Conservation (phyloP, 345 rosid species). For the Cochlearia excelsa region DNA sequence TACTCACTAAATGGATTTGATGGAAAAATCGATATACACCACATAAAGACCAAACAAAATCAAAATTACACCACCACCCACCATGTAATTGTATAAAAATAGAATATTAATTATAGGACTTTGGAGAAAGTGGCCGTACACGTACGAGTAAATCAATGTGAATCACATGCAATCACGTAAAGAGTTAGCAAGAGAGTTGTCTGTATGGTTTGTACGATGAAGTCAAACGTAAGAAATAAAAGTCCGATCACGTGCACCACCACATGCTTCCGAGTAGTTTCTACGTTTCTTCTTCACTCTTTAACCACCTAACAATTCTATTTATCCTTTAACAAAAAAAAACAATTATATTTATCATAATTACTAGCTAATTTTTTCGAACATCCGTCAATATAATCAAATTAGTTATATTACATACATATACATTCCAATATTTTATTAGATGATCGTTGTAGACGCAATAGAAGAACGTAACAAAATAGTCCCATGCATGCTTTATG, state of each 20-base stretch:
- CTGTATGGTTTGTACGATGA: constrained; percentile 10
- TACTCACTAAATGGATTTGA: too few relatives aligned
- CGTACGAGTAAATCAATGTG: constrained; percentile 29
- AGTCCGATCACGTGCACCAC: constrained; percentile 28
- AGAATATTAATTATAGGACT: background rate
- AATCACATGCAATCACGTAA: constrained; percentile 27
- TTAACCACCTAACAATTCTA: constrained; percentile 7
- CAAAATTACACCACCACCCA: too few relatives aligned
- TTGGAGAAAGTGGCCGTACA: constrained; percentile 17
- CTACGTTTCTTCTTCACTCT: constrained; percentile 31
- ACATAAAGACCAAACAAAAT: too few relatives aligned
- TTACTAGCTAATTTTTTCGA: background rate
- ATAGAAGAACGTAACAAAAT: background rate
- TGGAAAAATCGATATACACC: too few relatives aligned
- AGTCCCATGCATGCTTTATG: constrained; percentile 20
- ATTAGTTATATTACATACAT: background rate
- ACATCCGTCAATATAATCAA: background rate
- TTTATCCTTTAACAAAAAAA: too few relatives aligned
- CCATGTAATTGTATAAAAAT: too few relatives aligned
- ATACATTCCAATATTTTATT: background rate
- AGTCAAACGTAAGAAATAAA: constrained; percentile 19
- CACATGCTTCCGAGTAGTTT: constrained; percentile 27
- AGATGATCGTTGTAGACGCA: background rate
- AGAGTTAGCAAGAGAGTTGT: background rate
- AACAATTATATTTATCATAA: too few relatives aligned